phyloP scores from a whole-genome alignment of 805 yeast genomes.

The Zygotorulaspora chibaensis region DNA sequence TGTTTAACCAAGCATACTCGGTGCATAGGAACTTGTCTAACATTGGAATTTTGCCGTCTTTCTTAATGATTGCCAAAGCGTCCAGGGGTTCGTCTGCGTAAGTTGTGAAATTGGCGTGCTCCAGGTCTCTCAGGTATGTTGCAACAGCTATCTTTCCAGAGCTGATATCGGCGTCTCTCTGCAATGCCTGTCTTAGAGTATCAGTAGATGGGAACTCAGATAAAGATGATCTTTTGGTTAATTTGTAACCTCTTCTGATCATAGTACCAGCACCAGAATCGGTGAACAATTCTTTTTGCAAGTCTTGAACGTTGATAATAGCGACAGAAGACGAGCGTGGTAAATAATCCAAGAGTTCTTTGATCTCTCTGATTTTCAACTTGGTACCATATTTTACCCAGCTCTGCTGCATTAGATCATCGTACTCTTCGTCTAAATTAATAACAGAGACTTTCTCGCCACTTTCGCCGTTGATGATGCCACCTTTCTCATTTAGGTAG shows the following conservation, averaged over 20 bases:
- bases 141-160: constrained; percentile 73
- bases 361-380: constrained; percentile 92
- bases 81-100: constrained; percentile 96
- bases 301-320: constrained; percentile 88
- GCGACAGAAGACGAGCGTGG: constrained; percentile 98
- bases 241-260: constrained; percentile 94
- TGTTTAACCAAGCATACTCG: constrained; percentile 93
- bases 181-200: constrained; percentile 67
- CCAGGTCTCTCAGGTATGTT: constrained; percentile 70
- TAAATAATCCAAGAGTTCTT: constrained; percentile 85
- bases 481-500: constrained; percentile 96
- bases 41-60: constrained; percentile 52
- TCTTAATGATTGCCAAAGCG: constrained; percentile 80
- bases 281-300: constrained; percentile 95
- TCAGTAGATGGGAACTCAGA: constrained; percentile 71
- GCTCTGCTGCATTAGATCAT: constrained; percentile 79
- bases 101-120: constrained; percentile 57
- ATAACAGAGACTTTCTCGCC: constrained; percentile 86
- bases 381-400: constrained; percentile 99
- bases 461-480: constrained; percentile 86
- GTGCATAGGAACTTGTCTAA: constrained; percentile 84
- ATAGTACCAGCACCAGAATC: constrained; percentile 99
- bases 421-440: constrained; percentile 95
- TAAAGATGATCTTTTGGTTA: constrained; percentile 65
- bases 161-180: constrained; percentile 69